These are phyloP conservation scores for Solanum lignicaule DNA, from an alignment of 257 asterid species.

Conservation along the genomic window DNA sequence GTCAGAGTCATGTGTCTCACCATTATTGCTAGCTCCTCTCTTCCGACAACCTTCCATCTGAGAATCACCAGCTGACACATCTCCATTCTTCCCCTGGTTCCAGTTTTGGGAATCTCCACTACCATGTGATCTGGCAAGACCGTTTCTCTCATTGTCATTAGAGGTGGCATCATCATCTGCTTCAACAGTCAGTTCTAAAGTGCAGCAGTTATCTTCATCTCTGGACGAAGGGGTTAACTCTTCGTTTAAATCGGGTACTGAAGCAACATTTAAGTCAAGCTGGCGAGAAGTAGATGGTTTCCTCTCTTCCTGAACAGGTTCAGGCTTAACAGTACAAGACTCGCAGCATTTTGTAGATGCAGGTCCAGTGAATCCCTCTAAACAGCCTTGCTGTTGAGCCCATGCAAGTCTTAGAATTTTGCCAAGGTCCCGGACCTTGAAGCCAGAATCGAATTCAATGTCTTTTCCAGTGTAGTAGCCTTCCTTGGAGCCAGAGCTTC, in stretches of 20 bases:
- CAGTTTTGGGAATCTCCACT: conserved; percentile 40
- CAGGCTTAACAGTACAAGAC: conserved; percentile 29
- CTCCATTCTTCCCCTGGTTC: conserved; percentile 38
- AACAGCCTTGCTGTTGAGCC: conserved; percentile 55
- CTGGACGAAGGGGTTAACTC: conserved; percentile 67
- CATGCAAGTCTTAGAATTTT: conserved; percentile 55
- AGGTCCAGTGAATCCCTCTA: conserved; percentile 39
- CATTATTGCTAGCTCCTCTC: conserved; percentile 35
- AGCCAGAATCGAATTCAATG: conserved; percentile 66
- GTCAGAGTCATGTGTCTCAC: conserved; percentile 72
- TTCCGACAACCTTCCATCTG: conserved; percentile 38
- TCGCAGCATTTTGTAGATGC: conserved; percentile 26
- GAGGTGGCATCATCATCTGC: conserved; percentile 58
- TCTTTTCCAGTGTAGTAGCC: conserved; percentile 22
- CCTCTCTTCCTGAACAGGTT: conserved; percentile 27
- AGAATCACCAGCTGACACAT: conserved; percentile 53
- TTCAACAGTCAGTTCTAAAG: conserved; percentile 36
- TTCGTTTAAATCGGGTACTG: conserved; percentile 80
- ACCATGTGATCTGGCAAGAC: conserved; percentile 35
- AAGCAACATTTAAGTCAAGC: conserved; percentile 69
- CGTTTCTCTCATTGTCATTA: conserved; percentile 38
- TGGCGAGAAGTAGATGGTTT: conserved; percentile 46
- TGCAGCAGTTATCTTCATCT: conserved; percentile 53
- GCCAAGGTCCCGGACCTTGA: conserved; percentile 82
- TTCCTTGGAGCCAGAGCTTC: conserved; percentile 40